Evolutionary conservation across 768 basidiomycete species (phyloP).

Genomic region (Tulasnella sp.): DNA sequence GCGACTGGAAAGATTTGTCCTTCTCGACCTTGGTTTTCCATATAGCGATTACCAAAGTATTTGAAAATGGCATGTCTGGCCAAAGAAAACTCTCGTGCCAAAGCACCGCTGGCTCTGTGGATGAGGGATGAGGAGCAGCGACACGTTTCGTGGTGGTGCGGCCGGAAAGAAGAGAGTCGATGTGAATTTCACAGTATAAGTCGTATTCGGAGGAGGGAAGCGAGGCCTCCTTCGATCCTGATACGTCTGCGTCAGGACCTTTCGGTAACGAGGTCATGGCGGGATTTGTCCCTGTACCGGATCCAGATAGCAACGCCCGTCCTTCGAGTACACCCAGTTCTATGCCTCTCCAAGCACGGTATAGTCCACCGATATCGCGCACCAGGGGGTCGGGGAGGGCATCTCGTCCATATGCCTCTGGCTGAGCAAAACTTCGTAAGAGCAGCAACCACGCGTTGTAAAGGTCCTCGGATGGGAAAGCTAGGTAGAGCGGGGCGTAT

Average conservation of each 20-base stretch:
- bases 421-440: constrained; percentile 64
- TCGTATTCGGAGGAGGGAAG: constrained; percentile 46
- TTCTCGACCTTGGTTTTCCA: constrained; percentile 27
- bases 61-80: constrained; percentile 66
- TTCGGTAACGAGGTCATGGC: constrained; percentile 4
- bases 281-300: not conserved
- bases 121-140: not conserved
- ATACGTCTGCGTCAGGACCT: no score
- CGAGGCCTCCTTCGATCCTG: not conserved
- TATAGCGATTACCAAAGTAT: constrained; percentile 51
- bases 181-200: constrained; percentile 59
- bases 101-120: constrained; percentile 32
- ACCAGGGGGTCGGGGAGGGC: constrained; percentile 36
- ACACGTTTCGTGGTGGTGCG: constrained; percentile 57
- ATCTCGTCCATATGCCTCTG: constrained; percentile 54
- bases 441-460: constrained; percentile 69
- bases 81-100: constrained; percentile 77
- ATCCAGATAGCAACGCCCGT: not conserved
- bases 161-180: constrained; percentile 54
- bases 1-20: not conserved
- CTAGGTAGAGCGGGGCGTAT: constrained; percentile 59
- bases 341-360: constrained; percentile 79
- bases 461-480: constrained; percentile 50
- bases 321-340: constrained; percentile 46
- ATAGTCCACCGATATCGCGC: constrained; percentile 43